Base-by-base conservation (phyloP, 306 rosid genomes). In the Amphicarpaea edgeworthii region DNA sequence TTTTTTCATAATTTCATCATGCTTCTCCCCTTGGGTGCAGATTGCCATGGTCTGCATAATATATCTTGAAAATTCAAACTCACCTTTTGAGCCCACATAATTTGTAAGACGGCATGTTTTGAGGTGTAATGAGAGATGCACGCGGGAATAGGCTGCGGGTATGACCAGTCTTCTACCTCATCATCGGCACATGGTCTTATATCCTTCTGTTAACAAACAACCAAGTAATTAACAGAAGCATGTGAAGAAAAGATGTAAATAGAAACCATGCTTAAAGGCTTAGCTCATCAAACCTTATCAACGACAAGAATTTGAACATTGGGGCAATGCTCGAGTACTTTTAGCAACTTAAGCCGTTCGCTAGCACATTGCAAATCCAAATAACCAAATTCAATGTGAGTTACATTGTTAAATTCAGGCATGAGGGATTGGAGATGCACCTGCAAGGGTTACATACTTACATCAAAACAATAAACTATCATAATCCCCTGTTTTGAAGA, bases 301-400 rank as follows among this genome's bases (percentile, higher is more conserved):
- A 73, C 0, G 3, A 15, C 14, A 16, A 80, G 65, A 16, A 7
- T 49, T 74, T 47, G 71, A 34, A 74, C 64, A 12, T n/a, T 67
- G 0, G 76, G 79, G 30, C 47, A 21, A 3, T 5, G 12, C 2
- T 24, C 12, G 14, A 80, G 76, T 3, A 71, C 0, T 21, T 20
- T 10, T 1, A 19, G 2, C 2, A 62, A 0, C 32, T 45, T 15
- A 14, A 45, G 7, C 50, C 50, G 14, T 6, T 45, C 17, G 1
- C 5, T 5, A 12, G 6, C 15, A 45, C 3, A 1, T 1, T 45
- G 2, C 8, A 5, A 1, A 4, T 30, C 6, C 37, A 30, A 30
- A 46, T 46, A 46, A 19, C 51, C 20, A 15, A 46, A 15, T 46
- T 46, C 51, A 46, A 46, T 6, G 19, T 46, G 19, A 46, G n/a